A percentile compares a stretch with the other conserved stretches of the same genome.
Evolutionary conservation across 1,284 basidiomycete species (phyloP).

Genomic region (Ceratobasidium theobromae): DNA sequence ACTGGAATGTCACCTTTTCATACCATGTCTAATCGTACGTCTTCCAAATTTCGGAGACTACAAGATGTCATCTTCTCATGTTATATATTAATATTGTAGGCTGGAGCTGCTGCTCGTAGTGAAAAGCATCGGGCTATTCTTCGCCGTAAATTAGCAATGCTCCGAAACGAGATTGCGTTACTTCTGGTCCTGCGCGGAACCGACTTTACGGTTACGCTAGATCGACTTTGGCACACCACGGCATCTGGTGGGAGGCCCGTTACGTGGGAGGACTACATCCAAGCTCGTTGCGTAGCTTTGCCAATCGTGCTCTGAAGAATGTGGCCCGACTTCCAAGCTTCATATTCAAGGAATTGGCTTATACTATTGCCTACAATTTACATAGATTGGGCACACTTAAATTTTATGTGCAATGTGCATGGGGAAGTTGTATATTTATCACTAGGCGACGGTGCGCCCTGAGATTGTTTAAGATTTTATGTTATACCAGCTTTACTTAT

Average conservation of each 20-base stretch:
- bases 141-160: neutral
- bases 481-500: too few species aligned
- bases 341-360: neutral
- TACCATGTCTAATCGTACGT: slow-evolving; percentile 16
- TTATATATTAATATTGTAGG: neutral
- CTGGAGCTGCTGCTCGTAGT: neutral
- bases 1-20: neutral
- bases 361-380: neutral
- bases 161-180: neutral
- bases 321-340: neutral
- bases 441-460: neutral
- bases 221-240: neutral
- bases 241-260: neutral
- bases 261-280: neutral
- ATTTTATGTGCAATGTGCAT: neutral
- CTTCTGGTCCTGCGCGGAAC: neutral
- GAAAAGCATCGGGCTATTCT: slow-evolving; percentile 6
- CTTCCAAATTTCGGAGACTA: neutral
- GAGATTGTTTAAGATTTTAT: too few species aligned
- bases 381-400: neutral
- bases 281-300: neutral
- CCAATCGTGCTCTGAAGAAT: neutral
- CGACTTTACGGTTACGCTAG: neutral
- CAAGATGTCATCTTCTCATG: neutral
- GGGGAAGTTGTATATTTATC: neutral